Base-by-base conservation (phyloP, 768 basidiomycete species). In the Hypholoma sublateritium region DNA sequence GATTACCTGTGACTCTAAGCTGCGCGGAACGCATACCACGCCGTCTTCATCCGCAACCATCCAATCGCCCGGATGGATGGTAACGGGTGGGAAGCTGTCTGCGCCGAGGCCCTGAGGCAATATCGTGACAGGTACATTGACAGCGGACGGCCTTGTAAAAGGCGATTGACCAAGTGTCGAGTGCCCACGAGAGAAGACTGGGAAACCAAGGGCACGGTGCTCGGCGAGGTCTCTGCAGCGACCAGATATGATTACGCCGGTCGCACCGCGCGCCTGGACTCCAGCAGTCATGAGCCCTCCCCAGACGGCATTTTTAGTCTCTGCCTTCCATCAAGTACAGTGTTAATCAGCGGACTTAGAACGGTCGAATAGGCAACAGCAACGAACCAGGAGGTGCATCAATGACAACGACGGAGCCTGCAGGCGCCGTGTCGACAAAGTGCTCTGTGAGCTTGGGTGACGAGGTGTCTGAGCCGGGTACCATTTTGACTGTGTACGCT, bases 221-320 rank as follows among this genome's bases (percentile, higher is more conserved):
- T 96, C 95, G 5, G 80, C 77, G 12, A 94, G 69, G 71, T 98
- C 95, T 65, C 95, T 82, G 72, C 89, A 92, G 14, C 92, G 83
- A 9, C 92, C 92, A 43, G 88, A 90, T 57, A 96, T 88, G 41
- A 96, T 76, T 45, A 89, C 91, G 11, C 91, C 94, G 21, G 76
- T 74, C 12, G 85, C 86, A 17, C 81, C 81, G 55, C 87, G 84
- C 12, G 83, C 81, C 65, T 85, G 82, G 1, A 93, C 93, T 19
- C 91, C 91, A 0, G 91, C 89, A 11, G 91, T 86, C 93, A 94
- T 93, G 48, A 93, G 83, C 17, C 94, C 93, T 21, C 94, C 93
- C 94, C 94, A 96, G 5, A 93, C 90, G 4, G 93, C 92, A 63
- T 86, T 89, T 70, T 88, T 88, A 24, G 79, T 74, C 54, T 85